Percentiles rank a stretch among this genome's conserved stretches.
These are phyloP conservation scores for Lenwebbia sp. DNA, from an alignment of 345 rosid species.

Conservation along the genomic window DNA sequence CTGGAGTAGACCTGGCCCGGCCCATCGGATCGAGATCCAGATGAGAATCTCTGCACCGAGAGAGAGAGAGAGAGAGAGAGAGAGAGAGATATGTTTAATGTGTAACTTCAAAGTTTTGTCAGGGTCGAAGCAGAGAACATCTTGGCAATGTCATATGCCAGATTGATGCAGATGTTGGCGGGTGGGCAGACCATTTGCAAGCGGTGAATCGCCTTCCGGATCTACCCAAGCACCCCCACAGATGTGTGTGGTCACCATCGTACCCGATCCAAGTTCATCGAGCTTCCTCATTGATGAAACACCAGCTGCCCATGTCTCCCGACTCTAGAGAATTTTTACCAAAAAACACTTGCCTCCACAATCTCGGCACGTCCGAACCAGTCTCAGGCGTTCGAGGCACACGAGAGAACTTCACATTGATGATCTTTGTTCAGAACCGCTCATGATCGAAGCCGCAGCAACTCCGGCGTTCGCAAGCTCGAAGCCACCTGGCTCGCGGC, in stretches of 20 bases:
- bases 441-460: neutral
- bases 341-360: neutral
- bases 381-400: neutral
- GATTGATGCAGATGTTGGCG: neutral
- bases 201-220: neutral
- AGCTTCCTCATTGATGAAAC: neutral
- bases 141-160: neutral
- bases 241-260: neutral
- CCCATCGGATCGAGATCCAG: neutral
- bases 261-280: neutral
- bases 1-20: accelerated
- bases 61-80: neutral
- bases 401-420: neutral
- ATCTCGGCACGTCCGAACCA: neutral
- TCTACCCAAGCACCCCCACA: neutral
- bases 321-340: neutral
- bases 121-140: neutral
- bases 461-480: neutral
- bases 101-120: neutral
- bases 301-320: neutral
- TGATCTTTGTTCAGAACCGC: neutral
- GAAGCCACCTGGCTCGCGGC: neutral
- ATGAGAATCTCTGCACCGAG: neutral
- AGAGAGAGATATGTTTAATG: neutral
- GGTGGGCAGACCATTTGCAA: neutral